phyloP scores from a whole-genome alignment of 2,329 filamentous ascomycete genomes.

The Colletotrichum australisinense region DNA sequence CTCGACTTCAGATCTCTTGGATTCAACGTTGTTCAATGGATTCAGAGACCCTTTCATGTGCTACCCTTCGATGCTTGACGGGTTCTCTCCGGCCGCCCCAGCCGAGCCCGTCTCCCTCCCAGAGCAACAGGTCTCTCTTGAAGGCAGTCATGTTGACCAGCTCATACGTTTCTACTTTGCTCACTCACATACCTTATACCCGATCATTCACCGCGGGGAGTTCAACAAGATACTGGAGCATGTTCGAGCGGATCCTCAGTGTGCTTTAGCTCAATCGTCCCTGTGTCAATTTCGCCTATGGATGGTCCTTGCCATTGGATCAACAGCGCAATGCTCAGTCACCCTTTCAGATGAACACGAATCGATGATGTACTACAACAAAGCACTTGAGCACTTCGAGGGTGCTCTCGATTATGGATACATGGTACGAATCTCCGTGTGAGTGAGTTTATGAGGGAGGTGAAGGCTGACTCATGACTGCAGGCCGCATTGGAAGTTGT shows the following conservation, averaged over 20 bases:
- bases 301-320: slow-evolving; percentile 61
- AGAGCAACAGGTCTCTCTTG: not conserved
- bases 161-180: slow-evolving; percentile 57
- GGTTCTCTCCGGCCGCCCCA: slow-evolving; percentile 37
- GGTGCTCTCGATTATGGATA: slow-evolving; percentile 49
- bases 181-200: slow-evolving; percentile 59
- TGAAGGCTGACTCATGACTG: not conserved
- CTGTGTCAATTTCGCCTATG: slow-evolving; percentile 54
- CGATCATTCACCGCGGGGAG: slow-evolving; percentile 50
- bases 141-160: slow-evolving; percentile 40
- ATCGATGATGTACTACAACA: slow-evolving; percentile 54
- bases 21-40: not conserved
- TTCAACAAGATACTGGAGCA: slow-evolving; percentile 46
- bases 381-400: slow-evolving; percentile 55
- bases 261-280: slow-evolving; percentile 44
- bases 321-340: slow-evolving; percentile 56
- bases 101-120: not conserved
- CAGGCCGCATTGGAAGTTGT: slow-evolving; percentile 55
- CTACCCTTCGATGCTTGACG: slow-evolving; percentile 10
- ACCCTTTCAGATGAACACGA: slow-evolving; percentile 55
- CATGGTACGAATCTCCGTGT: slow-evolving; percentile 44
- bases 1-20: not conserved
- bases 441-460: not conserved
- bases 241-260: slow-evolving; percentile 32
- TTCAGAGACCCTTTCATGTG: not conserved